Conservation (phyloP, 1,284 basidiomycete genomes). For the Gomphus bonarii region DNA sequence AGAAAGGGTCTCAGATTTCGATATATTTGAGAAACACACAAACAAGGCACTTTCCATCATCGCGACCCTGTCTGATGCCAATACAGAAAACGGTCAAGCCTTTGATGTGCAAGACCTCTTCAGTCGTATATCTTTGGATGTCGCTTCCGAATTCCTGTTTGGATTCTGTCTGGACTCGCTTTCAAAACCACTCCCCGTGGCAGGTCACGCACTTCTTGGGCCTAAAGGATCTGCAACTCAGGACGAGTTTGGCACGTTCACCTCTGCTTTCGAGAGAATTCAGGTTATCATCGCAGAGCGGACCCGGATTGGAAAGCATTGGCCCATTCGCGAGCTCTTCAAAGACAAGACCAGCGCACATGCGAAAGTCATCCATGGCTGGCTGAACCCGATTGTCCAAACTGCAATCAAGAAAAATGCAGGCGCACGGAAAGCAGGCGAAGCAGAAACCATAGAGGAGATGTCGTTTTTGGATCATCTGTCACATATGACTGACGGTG, state of each 20-base stretch:
- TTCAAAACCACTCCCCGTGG: slow-evolving; percentile 39
- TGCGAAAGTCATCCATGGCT: slow-evolving; percentile 41
- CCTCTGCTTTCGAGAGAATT: slow-evolving; percentile 49
- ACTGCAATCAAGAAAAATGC: slow-evolving; percentile 38
- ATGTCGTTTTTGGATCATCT: neutral
- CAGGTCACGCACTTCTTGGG: slow-evolving; percentile 34
- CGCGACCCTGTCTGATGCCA: no score
- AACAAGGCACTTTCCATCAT: slow-evolving; percentile 34
- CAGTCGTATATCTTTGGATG: slow-evolving; percentile 57
- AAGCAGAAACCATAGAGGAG: slow-evolving; percentile 16
- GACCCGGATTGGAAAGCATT: slow-evolving; percentile 45
- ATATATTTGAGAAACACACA: slow-evolving; percentile 51
- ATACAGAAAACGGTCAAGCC: slow-evolving; percentile 23
- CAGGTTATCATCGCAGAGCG: slow-evolving; percentile 47
- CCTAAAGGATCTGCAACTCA: slow-evolving; percentile 39
- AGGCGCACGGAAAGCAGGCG: slow-evolving; percentile 25
- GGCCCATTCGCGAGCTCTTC: slow-evolving; percentile 58
- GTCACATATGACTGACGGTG: neutral
- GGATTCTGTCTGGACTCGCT: slow-evolving; percentile 53
- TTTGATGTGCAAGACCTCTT: slow-evolving; percentile 60
- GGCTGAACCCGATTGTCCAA: slow-evolving; percentile 52
- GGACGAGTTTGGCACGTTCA: slow-evolving; percentile 52
- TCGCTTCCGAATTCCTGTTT: slow-evolving; percentile 61
- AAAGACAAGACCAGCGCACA: slow-evolving; percentile 45
- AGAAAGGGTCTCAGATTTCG: slow-evolving; percentile 59